Evolutionary conservation across 2,329 filamentous ascomycete species (phyloP), one percentile per base, ranked within the genome.

Genomic region (Graphilbum sp.): DNA sequence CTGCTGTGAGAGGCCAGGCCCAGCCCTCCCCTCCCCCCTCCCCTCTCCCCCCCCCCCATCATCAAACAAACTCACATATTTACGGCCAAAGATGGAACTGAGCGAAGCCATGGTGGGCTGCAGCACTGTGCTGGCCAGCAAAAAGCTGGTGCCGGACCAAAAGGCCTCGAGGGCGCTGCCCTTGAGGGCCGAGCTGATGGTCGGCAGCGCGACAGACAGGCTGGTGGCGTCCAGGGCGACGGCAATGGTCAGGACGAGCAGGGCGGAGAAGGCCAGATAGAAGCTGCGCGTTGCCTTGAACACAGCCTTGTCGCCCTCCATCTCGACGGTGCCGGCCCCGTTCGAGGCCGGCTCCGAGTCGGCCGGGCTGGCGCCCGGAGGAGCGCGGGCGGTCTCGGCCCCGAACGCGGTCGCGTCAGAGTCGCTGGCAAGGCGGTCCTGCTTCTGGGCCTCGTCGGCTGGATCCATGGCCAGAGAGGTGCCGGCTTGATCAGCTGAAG

Each of bases 121-220:
- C 32, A 72, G 63, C 23, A 61, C 67, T 1, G 77, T 74, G 40
- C 69, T 73, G 3, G 75, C 70, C 5, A 84, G 64, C 5, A 84
- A 59, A 45, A 79, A 84, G 15, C 72, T 73, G 5, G 78, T 82
- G 2, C 77, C 78, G 12, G 74, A 68, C 79, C 77, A 83, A 49
- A 82, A 82, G 0, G 75, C 72, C 54, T 81, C 62, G 34, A 71
- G 66, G 3, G 67, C 69, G 0, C 61, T 63, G 32, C 69, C 69
- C 21, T 59, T 46, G 7, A 75, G 58, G 17, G 63, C 63, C 8
- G 53, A 45, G n/a, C 67, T 63, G 41, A 74, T 69, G 31, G 27
- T 37, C 5, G 62, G 67, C 24, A 79, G 54, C 4, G 75, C 73
- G 7, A 78, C 72, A 4, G 70, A 73, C 37, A 79, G 61, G 4